Evolutionary conservation across 176 grass and related monocot genomes (phyloP), one percentile per base, ranked within the genome.

Genomic region (Triticum urartu): DNA sequence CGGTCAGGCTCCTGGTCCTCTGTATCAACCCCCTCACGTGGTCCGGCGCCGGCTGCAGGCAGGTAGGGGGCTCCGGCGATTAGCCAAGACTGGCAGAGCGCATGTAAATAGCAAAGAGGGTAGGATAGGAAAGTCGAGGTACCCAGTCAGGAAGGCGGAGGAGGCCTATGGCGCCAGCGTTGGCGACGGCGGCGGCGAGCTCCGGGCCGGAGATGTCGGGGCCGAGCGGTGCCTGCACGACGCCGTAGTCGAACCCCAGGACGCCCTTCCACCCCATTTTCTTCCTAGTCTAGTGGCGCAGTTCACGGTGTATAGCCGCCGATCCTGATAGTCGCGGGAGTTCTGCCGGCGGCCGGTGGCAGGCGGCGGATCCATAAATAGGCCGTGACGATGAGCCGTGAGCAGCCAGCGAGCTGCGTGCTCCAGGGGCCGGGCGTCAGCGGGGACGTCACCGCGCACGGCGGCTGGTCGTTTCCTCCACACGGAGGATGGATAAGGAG

Each of bases 151-250:
- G 96, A 26, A 93, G 91, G 59, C 96, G 91, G 86, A 98, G 79
- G 78, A 98, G 77, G n/a, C 91, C 96, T 77, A 98, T 92, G 79
- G 60, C 96, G 0, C 96, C 96, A 21, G 93, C 86, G 83, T 98
- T 92, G 68, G 96, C 93, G 35, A 94, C 96, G 72, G 96, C 96
- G 24, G 96, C 96, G 68, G 80, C 91, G 79, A 98, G 96, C 59
- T 98, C 93, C 10, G 96, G 93, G 6, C 93, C 93, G 79, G 96
- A 98, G 84, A 98, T 95, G 81, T 98, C 96, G 64, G 96, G 96
- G 14, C 93, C 96, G 30, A 98, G 91, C 59, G 96, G 96, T 32
- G 91, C 96, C 84, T 98, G 96, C 79, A 98, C 91, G 75, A 98
- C 61, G 78, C 96, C 91, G 82, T 95, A 89, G 68, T 95, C 92